Evolutionary conservation across 805 yeast species (phyloP).

Genomic region (Torulaspora delbrueckii): DNA sequence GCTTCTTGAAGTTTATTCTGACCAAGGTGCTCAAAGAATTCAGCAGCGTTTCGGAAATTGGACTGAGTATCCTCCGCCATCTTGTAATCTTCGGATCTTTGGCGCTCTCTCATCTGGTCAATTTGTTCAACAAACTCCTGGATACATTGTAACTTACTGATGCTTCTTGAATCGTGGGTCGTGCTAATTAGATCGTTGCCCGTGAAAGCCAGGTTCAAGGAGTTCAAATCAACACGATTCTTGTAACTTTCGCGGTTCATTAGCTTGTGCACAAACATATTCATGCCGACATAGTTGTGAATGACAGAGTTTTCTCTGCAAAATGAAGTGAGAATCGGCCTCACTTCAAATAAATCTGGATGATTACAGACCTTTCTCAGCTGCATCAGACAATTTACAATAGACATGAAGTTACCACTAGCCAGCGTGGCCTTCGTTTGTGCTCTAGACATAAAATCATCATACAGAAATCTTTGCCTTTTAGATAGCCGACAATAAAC

Average conservation of each 20-base stretch:
- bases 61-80: constrained; percentile 15
- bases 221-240: constrained; percentile 44
- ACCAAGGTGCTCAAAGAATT: constrained; percentile 56
- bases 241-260: constrained; percentile 3
- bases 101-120: constrained; percentile 36
- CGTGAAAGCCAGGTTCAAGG: constrained; percentile 58
- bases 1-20: constrained; percentile 48
- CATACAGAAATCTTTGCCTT: constrained; percentile 86
- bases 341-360: constrained; percentile 91
- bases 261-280: constrained; percentile 37
- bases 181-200: constrained; percentile 40
- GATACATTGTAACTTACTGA: constrained; percentile 45
- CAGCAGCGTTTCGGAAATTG: constrained; percentile 40
- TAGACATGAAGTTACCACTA: constrained; percentile 90
- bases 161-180: constrained; percentile 44
- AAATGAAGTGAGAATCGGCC: constrained; percentile 90
- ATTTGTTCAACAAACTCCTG: constrained; percentile 43
- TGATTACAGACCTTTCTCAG: constrained; percentile 94
- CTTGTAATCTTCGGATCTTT: constrained; percentile 10
- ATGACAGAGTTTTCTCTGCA: constrained; percentile 64
- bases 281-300: constrained; percentile 42
- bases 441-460: constrained; percentile 95
- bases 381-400: constrained; percentile 97
- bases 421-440: constrained; percentile 91
- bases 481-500: constrained; percentile 88